These are phyloP conservation scores for Moringa oleifera DNA, from an alignment of 345 rosid species.

Conservation along the genomic window DNA sequence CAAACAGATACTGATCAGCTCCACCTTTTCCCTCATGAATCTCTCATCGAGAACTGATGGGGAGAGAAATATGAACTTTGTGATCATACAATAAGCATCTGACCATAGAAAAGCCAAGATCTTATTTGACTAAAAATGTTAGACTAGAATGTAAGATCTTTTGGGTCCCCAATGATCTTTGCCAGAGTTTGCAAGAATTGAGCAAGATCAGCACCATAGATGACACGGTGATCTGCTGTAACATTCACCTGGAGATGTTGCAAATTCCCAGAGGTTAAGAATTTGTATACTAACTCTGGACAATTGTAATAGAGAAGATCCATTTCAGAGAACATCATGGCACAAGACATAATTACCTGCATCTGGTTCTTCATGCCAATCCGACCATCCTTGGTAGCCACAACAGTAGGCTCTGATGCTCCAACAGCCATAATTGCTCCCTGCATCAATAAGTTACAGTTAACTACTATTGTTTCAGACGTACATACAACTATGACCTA, in stretches of 20 bases:
- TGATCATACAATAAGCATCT: slow-evolving; percentile 20
- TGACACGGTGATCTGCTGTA: slow-evolving; percentile 91
- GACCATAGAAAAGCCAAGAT: slow-evolving; percentile 8
- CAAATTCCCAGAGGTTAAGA: slow-evolving; percentile 13
- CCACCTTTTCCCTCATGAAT: slow-evolving; percentile 16
- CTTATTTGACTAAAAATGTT: not conserved
- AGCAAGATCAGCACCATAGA: slow-evolving; percentile 94
- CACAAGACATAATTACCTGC: slow-evolving; percentile 52
- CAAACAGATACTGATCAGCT: slow-evolving; percentile 1
- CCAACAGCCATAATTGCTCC: slow-evolving; percentile 99
- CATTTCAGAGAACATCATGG: slow-evolving; percentile 6
- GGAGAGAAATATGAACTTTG: slow-evolving; percentile 26
- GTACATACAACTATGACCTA: too few species aligned
- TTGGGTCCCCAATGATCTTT: slow-evolving; percentile 78
- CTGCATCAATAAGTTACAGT: slow-evolving; percentile 31
- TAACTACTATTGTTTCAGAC: not conserved
- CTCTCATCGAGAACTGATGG: slow-evolving; percentile 22
- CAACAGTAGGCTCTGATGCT: slow-evolving; percentile 77
- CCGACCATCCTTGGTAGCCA: slow-evolving; percentile 79
- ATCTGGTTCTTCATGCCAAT: slow-evolving; percentile 93
- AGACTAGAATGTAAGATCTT: slow-evolving; percentile 70
- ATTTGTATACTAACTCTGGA: not conserved
- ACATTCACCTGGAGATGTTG: slow-evolving; percentile 62
- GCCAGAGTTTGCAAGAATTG: slow-evolving; percentile 88
- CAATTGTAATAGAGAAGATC: not conserved